Evolutionary conservation across 495 filamentous ascomycete genomes (phyloP).

Genomic region (Astrothelium subdiscretum): DNA sequence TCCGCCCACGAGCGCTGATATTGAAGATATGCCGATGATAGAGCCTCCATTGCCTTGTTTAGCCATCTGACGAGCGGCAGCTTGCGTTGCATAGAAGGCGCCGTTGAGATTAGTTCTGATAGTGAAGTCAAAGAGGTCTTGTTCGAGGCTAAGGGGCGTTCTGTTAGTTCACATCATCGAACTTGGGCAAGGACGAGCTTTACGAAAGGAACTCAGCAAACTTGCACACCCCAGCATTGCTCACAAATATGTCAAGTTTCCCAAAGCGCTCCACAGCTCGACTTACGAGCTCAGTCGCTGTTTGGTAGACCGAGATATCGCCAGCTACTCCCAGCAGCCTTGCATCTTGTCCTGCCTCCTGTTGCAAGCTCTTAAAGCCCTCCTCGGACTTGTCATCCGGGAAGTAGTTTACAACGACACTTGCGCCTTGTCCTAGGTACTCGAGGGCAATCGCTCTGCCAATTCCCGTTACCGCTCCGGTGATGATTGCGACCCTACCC

Average conservation of each 20-base stretch:
- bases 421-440: slow-evolving; percentile 28
- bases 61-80: slow-evolving; percentile 72
- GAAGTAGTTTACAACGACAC: slow-evolving; percentile 30
- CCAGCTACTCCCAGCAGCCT: slow-evolving; percentile 27
- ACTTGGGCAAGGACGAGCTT: slow-evolving; percentile 13
- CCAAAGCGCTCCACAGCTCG: slow-evolving; percentile 37
- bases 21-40: slow-evolving; percentile 77
- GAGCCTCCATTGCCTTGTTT: slow-evolving; percentile 53
- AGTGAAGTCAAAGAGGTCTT: slow-evolving; percentile 50
- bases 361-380: slow-evolving; percentile 22
- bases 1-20: slow-evolving; percentile 75
- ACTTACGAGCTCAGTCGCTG: slow-evolving; percentile 26
- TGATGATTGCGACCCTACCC: slow-evolving; percentile 28
- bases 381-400: slow-evolving; percentile 23
- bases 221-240: slow-evolving; percentile 77
- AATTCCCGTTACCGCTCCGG: slow-evolving; percentile 28
- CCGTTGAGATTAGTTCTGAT: slow-evolving; percentile 73
- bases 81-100: slow-evolving; percentile 75
- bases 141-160: slow-evolving; percentile 33
- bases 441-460: slow-evolving; percentile 30
- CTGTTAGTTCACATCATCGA: not conserved
- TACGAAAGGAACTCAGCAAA: slow-evolving; percentile 71
- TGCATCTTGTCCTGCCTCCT: slow-evolving; percentile 16
- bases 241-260: slow-evolving; percentile 68
- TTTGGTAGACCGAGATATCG: slow-evolving; percentile 26